Conservation (phyloP, 2,329 filamentous ascomycete genomes). For the Curvularia lunata region DNA sequence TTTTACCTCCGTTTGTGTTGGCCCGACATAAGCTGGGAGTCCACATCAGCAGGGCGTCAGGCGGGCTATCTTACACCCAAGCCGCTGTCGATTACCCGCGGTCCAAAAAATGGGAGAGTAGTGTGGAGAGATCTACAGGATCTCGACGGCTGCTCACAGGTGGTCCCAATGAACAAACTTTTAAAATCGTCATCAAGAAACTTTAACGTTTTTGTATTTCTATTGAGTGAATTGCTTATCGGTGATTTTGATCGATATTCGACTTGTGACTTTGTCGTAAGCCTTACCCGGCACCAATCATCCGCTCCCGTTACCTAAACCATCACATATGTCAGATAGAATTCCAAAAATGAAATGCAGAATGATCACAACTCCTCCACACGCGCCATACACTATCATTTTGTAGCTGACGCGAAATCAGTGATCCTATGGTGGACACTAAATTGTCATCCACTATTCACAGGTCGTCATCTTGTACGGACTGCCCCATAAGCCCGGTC, state of each 20-base stretch:
- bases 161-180: not conserved
- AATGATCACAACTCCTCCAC: not conserved
- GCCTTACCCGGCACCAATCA: not conserved
- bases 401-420: not conserved
- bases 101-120: not conserved
- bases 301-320: not conserved
- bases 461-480: not conserved
- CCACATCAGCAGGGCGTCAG: not conserved
- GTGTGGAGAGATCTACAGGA: not conserved
- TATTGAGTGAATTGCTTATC: not conserved
- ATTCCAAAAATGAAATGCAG: not conserved
- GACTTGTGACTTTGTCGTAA: not conserved
- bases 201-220: not conserved
- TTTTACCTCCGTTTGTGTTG: not conserved
- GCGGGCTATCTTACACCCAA: not conserved
- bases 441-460: not conserved
- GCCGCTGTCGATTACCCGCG: constrained; percentile 4
- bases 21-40: not conserved
- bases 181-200: not conserved
- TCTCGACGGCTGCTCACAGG: not conserved
- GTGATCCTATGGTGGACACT: not conserved
- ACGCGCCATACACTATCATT: not conserved
- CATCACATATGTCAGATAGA: not conserved
- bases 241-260: not conserved
- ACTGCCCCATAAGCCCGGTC: not conserved